phyloP scores from a whole-genome alignment of 169 alveolate genomes.

The Cryptosporidium sp. region DNA sequence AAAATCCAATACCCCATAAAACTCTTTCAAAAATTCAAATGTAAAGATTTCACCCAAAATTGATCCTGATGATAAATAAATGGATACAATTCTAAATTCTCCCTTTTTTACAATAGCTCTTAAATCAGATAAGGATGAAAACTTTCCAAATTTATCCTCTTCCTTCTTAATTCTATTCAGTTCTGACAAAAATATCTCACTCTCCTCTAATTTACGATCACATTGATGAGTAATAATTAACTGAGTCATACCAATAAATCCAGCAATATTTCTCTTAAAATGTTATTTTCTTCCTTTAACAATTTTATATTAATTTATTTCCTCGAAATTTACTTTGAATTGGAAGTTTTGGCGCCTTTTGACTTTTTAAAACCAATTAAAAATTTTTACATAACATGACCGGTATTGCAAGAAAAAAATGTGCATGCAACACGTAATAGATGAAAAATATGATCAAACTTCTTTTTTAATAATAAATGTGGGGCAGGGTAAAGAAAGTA shows the following conservation, averaged over 20 bases:
- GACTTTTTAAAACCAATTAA: background rate
- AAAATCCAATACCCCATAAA: slow-evolving; percentile 1
- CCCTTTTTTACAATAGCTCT: no score
- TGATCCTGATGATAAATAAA: background rate
- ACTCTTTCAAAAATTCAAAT: slow-evolving; percentile 15
- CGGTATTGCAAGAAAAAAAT: background rate
- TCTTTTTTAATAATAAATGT: background rate
- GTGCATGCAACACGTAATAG: slow-evolving; percentile 3
- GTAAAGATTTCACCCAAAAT: background rate
- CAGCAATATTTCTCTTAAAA: background rate
- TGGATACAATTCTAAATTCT: background rate
- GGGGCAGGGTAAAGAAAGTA: background rate
- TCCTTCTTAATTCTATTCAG: background rate
- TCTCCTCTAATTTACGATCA: background rate
- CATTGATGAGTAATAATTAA: background rate
- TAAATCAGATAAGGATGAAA: background rate
- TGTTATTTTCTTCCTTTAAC: background rate
- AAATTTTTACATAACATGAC: background rate
- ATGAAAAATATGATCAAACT: background rate
- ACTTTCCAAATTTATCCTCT: background rate
- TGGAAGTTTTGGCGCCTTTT: background rate
- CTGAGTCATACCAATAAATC: background rate
- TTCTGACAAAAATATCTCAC: background rate
- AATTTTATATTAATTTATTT: background rate
- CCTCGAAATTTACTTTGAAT: background rate